Evolutionary conservation across 2,329 filamentous ascomycete species (phyloP), one percentile per base, ranked within the genome.

Genomic region (Microsporum audouinii): DNA sequence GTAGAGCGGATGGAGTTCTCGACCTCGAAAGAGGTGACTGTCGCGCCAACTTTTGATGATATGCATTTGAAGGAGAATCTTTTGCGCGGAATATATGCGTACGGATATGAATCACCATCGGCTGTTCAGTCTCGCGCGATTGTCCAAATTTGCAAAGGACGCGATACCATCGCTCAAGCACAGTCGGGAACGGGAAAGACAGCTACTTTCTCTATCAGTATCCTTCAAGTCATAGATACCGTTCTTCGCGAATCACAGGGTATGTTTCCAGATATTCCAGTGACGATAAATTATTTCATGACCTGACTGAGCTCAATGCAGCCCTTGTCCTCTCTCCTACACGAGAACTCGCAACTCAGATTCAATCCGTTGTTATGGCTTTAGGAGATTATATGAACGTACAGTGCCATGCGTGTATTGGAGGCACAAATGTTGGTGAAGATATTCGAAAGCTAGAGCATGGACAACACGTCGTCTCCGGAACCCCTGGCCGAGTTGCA

Each of bases 181-280:
- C 94, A 99, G 84, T 99, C 94, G 71, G 94, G 94, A 84, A 99
- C 94, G 77, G 94, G 94, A 82, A 99, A 99, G 86, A 99, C 94
- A 69, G 94, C 94, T 71, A 99, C 94, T 70, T 99, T 99, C 87
- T 97, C 94, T 72, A 95, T 99, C 80, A 96, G 91, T 72, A 89
- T 94, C 71, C 89, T 99, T 69, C 94, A 99, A 84, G 96, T 96
- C 85, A 89, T 99, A 79, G 94, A 99, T 81, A 95, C 91, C 5
- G 89, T 88, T 45, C 87, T 96, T 60, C 88, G 91, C 69, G 89
- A 96, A 77, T 94, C 89, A 41, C 91, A 96, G 75, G 81, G 80
- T 82, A 73, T 67, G 70, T 58, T 27, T 34, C 29, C 6, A 12
- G 2, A 4, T 17, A 12, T 2, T 27, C 6, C 47, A 7, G 3